Base-by-base conservation (phyloP, 306 rosid genomes). In the Glycine latifolia region DNA sequence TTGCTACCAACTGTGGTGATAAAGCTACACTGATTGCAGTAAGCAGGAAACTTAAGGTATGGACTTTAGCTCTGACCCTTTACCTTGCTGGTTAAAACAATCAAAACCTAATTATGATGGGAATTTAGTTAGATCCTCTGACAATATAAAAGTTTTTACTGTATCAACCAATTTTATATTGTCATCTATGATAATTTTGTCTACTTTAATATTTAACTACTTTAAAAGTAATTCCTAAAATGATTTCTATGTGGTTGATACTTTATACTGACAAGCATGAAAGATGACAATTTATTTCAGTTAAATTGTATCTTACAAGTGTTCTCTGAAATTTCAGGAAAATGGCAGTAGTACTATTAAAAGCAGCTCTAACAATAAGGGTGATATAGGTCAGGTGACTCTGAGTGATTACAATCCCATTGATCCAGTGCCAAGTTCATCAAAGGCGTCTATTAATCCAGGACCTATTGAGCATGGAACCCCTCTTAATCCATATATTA, bases 401-500 rank as follows among this genome's bases (percentile, higher is more conserved):
- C 82, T 93, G 56, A 86, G 91, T 31, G 99, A 95, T 78, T 92
- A 95, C 78, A 65, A n/a, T 39, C 87, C 92, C 10, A 52, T 79
- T 35, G 91, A 91, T 86, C 97, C 97, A 65, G 72, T 58, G 47
- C 98, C 97, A 55, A 81, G 80, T 82, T 3, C 65, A 14, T 81
- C 89, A 53, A 83, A 84, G 82, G 79, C 88, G n/a, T 71, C 88
- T 12, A 0, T 88, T 8, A 81, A 81, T 60, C 86, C 92, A 1
- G 94, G 87, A 73, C 97, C 97, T 10, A 91, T 91, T 41, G 89
- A 95, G 85, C 97, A 95, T 52, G 91, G 93, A 31, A n/a, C 90
- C 43, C 97, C 97, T 61, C 39, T 89, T 37, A 87, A 37, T 37
- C 97, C 97, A 15, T 88, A 68, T 20, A 17, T 52, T 80, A 85